phyloP scores from a whole-genome alignment of 805 yeast species.

The Ascoidea rubescens region DNA sequence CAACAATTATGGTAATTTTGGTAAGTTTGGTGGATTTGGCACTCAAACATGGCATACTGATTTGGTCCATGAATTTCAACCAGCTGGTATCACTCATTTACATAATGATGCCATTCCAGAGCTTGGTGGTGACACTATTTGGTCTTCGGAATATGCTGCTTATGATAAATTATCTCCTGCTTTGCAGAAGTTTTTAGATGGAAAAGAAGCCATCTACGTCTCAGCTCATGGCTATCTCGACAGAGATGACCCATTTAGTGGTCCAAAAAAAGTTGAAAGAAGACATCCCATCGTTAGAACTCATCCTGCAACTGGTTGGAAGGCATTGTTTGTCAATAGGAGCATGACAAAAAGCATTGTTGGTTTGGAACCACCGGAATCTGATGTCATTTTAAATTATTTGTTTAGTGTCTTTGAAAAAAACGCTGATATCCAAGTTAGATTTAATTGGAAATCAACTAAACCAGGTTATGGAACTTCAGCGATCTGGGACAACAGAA shows the following conservation, averaged over 20 bases:
- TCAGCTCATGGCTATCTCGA: slow-evolving; percentile 29
- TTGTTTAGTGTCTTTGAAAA: slow-evolving; percentile 32
- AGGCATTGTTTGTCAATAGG: slow-evolving; percentile 40
- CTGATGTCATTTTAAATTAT: slow-evolving; percentile 31
- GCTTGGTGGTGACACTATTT: slow-evolving; percentile 41
- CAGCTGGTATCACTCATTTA: slow-evolving; percentile 41
- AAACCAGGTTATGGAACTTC: slow-evolving; percentile 30
- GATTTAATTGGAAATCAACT: slow-evolving; percentile 37
- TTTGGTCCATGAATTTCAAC: slow-evolving; percentile 40
- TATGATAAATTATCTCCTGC: slow-evolving; percentile 38
- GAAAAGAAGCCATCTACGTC: slow-evolving; percentile 25
- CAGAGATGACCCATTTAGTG: slow-evolving; percentile 30
- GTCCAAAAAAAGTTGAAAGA: slow-evolving; percentile 35
- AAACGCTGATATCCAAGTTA: slow-evolving; percentile 39
- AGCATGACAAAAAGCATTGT: slow-evolving; percentile 35
- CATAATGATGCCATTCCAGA: slow-evolving; percentile 36
- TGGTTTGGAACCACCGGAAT: slow-evolving; percentile 38
- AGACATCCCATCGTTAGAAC: slow-evolving; percentile 50
- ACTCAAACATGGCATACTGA: slow-evolving; percentile 34
- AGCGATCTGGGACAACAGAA: slow-evolving; percentile 49
- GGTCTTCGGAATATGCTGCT: slow-evolving; percentile 39
- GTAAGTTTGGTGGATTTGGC: slow-evolving; percentile 15
- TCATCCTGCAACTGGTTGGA: slow-evolving; percentile 55
- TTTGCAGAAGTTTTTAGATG: slow-evolving; percentile 30
- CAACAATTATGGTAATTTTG: slow-evolving; percentile 8